A percentile compares a stretch with the other conserved stretches of the same genome.
These are phyloP conservation scores for Xerocomellus dryophilus DNA, from an alignment of 768 basidiomycete species.

Conservation along the genomic window DNA sequence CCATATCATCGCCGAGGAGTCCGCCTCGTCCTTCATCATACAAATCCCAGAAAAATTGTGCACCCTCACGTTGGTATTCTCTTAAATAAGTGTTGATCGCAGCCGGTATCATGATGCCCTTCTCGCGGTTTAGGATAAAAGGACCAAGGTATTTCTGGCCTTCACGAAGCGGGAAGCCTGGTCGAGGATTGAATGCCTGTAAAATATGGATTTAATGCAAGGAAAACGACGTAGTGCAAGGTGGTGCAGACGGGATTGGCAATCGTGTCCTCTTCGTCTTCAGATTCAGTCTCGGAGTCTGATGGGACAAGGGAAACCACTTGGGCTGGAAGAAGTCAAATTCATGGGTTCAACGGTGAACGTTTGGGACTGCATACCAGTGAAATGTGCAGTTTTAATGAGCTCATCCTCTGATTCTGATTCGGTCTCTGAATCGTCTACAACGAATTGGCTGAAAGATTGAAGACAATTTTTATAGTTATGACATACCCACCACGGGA, in stretches of 20 bases:
- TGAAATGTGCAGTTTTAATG: conserved; percentile 2
- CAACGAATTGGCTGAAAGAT: not conserved
- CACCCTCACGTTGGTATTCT: conserved; percentile 86
- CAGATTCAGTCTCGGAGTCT: conserved; percentile 46
- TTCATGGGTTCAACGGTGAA: not conserved
- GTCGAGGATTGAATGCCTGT: conserved; percentile 46
- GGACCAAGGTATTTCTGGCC: conserved; percentile 44
- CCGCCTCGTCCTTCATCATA: conserved; percentile 71
- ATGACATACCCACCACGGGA: conserved; percentile 18
- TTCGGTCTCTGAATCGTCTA: conserved; percentile 48
- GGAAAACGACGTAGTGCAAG: not conserved
- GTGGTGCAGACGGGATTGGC: conserved; percentile 31
- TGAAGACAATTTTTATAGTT: not conserved
- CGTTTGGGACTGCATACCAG: conserved; percentile 19
- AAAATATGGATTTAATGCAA: not conserved
- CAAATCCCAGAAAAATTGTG: conserved; percentile 73
- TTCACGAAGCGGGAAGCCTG: conserved; percentile 49
- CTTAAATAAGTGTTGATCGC: conserved; percentile 85
- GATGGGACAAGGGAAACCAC: conserved; percentile 4
- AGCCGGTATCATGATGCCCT: conserved; percentile 53
- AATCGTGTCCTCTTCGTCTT: conserved; percentile 34
- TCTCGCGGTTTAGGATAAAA: conserved; percentile 47
- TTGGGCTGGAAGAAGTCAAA: not conserved
- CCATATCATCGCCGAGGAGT: conserved; percentile 96
- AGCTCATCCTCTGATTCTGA: conserved; percentile 37